phyloP scores from a whole-genome alignment of 345 rosid genomes.

The Syzygium oleosum region DNA sequence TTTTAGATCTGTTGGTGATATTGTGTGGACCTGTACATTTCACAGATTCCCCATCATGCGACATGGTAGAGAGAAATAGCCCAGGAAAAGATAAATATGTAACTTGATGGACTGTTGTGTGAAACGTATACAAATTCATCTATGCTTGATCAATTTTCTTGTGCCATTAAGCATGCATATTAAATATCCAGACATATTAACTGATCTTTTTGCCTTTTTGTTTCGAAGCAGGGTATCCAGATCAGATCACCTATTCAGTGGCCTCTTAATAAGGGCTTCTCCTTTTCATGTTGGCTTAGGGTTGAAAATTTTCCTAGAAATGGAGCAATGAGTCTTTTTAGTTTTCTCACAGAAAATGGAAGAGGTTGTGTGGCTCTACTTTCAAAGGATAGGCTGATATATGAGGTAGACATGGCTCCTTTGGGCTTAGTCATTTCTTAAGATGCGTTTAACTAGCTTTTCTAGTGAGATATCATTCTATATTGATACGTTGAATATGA shows the following conservation, averaged over 20 bases:
- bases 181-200: background rate
- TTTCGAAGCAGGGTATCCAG: constrained; percentile 56
- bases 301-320: constrained; percentile 69
- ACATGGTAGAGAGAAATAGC: background rate
- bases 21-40: background rate
- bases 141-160: background rate
- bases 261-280: constrained; percentile 90
- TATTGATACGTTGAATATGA: background rate
- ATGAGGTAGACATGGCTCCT: constrained; percentile 42
- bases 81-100: background rate
- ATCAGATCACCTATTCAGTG: constrained; percentile 81
- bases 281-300: constrained; percentile 97
- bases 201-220: background rate
- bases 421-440: background rate
- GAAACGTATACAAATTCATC: background rate
- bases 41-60: background rate
- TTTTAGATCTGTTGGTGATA: background rate
- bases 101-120: background rate
- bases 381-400: constrained; percentile 58
- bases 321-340: constrained; percentile 81
- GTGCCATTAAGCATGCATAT: background rate
- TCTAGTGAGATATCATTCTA: background rate
- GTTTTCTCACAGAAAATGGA: constrained; percentile 81
- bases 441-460: background rate
- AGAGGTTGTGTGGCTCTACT: constrained; percentile 80